A percentile compares a stretch with the other conserved stretches of the same genome.
phyloP scores from a whole-genome alignment of 306 rosid genomes.

The Malus fusca region DNA sequence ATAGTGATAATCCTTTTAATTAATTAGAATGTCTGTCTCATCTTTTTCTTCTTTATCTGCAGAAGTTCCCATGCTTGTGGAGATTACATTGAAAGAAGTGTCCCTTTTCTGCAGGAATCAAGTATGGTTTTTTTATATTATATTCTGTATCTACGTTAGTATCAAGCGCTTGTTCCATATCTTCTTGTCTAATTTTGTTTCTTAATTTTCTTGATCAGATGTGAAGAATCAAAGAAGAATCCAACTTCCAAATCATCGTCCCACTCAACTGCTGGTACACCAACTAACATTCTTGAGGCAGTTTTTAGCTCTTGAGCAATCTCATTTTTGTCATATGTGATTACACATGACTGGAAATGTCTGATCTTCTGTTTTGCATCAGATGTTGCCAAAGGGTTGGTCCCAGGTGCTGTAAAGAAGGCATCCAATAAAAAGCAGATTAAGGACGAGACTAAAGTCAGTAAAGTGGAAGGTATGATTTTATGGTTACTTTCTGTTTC shows the following conservation, averaged over 20 bases:
- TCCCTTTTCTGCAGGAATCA: conserved; percentile 36
- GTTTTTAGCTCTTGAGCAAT: background rate
- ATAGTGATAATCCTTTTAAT: background rate
- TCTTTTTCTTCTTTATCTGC: conserved; percentile 17
- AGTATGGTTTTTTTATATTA: conserved; percentile 24
- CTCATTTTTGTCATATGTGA: background rate
- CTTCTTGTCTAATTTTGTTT: conserved; percentile 2
- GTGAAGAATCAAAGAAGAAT: conserved; percentile 47
- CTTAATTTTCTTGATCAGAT: conserved; percentile 25
- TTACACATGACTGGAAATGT: background rate
- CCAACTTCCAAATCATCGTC: conserved; percentile 31
- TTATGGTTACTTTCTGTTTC: conserved; percentile 2
- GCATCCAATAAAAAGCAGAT: conserved; percentile 36
- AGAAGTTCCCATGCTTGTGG: conserved; percentile 49
- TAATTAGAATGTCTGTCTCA: background rate
- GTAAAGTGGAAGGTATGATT: conserved; percentile 58
- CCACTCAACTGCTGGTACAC: conserved; percentile 52
- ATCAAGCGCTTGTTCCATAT: conserved; percentile 1
- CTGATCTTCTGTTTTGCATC: conserved; percentile 5
- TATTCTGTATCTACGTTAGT: conserved; percentile 17
- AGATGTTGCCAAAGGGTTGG: conserved; percentile 19
- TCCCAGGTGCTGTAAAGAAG: conserved; percentile 45
- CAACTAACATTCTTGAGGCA: conserved; percentile 1
- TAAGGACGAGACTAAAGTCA: conserved; percentile 37
- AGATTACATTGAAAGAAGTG: conserved; percentile 53